Evolutionary conservation across 371 early-diverging fungal species (phyloP).

Genomic region (Mucor indicus): DNA sequence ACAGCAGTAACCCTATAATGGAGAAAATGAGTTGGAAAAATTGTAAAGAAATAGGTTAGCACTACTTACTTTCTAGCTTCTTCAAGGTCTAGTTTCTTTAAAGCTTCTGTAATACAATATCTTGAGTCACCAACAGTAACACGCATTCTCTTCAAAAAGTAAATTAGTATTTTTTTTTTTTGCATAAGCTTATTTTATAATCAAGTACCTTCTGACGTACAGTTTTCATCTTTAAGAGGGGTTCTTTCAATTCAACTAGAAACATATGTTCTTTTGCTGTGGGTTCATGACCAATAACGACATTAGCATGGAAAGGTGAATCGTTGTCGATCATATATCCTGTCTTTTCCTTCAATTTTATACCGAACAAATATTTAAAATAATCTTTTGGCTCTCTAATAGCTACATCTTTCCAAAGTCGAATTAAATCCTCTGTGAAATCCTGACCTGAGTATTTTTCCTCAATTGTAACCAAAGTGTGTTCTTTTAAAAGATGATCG

Average conservation of each 20-base stretch:
- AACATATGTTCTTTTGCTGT: slow-evolving; percentile 64
- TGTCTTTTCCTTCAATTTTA: slow-evolving; percentile 25
- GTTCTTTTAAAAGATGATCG: slow-evolving; percentile 44
- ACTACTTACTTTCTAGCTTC: slow-evolving; percentile 53
- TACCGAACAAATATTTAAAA: slow-evolving; percentile 41
- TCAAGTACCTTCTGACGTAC: slow-evolving; percentile 55
- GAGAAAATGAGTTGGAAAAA: neutral
- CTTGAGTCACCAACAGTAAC: slow-evolving; percentile 55
- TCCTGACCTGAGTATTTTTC: neutral
- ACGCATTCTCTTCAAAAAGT: slow-evolving; percentile 27
- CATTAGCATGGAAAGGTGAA: slow-evolving; percentile 50
- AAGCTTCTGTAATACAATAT: slow-evolving; percentile 53
- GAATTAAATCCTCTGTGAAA: neutral
- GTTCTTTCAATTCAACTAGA: slow-evolving; percentile 56
- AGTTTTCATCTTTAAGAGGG: slow-evolving; percentile 58
- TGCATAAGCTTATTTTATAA: too few species aligned
- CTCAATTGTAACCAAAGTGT: slow-evolving; percentile 2
- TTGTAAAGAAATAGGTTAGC: neutral
- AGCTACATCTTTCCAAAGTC: slow-evolving; percentile 4
- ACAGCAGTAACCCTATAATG: slow-evolving; percentile 24
- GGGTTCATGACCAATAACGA: slow-evolving; percentile 56
- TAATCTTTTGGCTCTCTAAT: slow-evolving; percentile 48
- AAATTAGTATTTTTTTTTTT: too few species aligned
- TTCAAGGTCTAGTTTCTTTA: slow-evolving; percentile 41
- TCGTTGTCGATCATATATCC: slow-evolving; percentile 23